Evolutionary conservation across 768 basidiomycete genomes (phyloP).

Genomic region (Leccinum boreale): DNA sequence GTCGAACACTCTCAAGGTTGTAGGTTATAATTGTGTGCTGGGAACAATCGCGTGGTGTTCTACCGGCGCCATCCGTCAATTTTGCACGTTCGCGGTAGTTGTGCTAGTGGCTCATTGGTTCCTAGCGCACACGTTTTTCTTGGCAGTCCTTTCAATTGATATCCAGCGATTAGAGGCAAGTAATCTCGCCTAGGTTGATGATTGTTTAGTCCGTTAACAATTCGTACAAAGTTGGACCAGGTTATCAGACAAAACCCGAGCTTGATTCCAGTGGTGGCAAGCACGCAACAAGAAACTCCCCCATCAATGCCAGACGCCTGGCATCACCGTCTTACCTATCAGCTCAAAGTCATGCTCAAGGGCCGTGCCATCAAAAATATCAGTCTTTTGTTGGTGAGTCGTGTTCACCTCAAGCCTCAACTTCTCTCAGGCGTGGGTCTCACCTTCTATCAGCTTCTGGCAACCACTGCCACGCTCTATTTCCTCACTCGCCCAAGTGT

Average conservation of each 20-base stretch:
- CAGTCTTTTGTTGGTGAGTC: conserved; percentile 72
- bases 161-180: conserved; percentile 85
- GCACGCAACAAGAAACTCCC: conserved; percentile 22
- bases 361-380: conserved; percentile 75
- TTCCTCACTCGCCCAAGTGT: conserved; percentile 59
- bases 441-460: conserved; percentile 54
- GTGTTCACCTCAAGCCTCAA: not conserved
- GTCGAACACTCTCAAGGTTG: conserved; percentile 88
- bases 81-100: conserved; percentile 90
- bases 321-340: conserved; percentile 28
- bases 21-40: conserved; percentile 80
- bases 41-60: conserved; percentile 73
- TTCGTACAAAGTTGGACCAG: conserved; percentile 65
- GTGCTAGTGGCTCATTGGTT: conserved; percentile 98
- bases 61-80: conserved; percentile 82
- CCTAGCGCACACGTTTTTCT: conserved; percentile 92
- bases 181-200: not conserved
- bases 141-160: conserved; percentile 93
- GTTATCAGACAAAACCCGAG: conserved; percentile 71
- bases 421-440: not conserved
- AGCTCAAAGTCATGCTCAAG: conserved; percentile 45
- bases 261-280: conserved; percentile 43
- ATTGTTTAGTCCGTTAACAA: conserved; percentile 10
- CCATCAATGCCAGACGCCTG: conserved; percentile 25
- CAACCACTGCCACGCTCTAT: conserved; percentile 73